These are phyloP conservation scores for Geosmithia putterillii DNA, from an alignment of 2,329 filamentous ascomycete genomes.

Conservation along the genomic window DNA sequence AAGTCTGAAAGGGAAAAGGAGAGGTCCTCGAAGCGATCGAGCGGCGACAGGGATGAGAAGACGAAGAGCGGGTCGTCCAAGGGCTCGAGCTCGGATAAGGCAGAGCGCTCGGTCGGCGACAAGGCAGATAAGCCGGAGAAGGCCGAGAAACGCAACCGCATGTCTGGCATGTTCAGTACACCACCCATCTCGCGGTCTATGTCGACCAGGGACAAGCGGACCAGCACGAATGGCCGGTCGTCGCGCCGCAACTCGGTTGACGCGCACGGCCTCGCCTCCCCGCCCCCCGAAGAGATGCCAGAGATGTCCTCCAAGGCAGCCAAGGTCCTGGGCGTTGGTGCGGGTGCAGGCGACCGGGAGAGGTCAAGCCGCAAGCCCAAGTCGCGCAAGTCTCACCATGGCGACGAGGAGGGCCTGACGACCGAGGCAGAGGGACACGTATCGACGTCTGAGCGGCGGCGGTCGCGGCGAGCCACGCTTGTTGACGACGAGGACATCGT, in stretches of 20 bases:
- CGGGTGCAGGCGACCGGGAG: constrained; percentile 27
- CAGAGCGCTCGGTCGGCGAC: constrained; percentile 46
- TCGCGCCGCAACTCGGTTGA: constrained; percentile 61
- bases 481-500: constrained; percentile 25
- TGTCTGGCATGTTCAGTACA: constrained; percentile 50
- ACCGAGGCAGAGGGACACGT: constrained; percentile 15
- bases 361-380: constrained; percentile 31
- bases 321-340: constrained; percentile 59
- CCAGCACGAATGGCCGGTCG: constrained; percentile 40
- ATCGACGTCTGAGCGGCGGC: constrained; percentile 18
- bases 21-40: constrained; percentile 39
- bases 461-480: constrained; percentile 12
- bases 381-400: constrained; percentile 25
- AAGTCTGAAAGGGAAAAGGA: constrained; percentile 47
- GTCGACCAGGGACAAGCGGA: constrained; percentile 53
- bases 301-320: constrained; percentile 65
- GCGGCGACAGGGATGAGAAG: constrained; percentile 51
- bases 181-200: constrained; percentile 57
- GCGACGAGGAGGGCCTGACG: constrained; percentile 14
- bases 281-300: constrained; percentile 54
- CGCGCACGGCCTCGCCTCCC: constrained; percentile 53
- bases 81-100: constrained; percentile 63
- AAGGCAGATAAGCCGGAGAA: constrained; percentile 41
- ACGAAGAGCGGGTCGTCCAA: constrained; percentile 51
- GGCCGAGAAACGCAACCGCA: constrained; percentile 38